Evolutionary conservation across 2,329 filamentous ascomycete genomes (phyloP), one percentile per base, ranked within the genome.

Genomic region (Aspergillus brasiliensis): DNA sequence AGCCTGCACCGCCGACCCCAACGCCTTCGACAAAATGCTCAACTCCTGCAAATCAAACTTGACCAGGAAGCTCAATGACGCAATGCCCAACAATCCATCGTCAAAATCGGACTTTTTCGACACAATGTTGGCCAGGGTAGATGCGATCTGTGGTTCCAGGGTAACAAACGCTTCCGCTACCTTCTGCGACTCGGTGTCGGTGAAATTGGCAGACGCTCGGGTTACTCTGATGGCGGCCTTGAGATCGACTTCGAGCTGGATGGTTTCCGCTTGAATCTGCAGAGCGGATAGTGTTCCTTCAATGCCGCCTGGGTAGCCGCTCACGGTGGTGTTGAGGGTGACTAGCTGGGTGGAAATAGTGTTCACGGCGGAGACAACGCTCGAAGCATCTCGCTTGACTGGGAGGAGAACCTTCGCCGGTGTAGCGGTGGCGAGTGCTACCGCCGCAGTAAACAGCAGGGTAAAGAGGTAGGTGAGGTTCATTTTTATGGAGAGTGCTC

Each of bases 291-390:
- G 5, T 3, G 63, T 65, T 23, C 62, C 63, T 4, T 53, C 53
- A 25, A 65, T 5, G 2, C 63, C 62, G 48, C 66, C 65, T 2
- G 28, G 13, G 58, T 67, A 68, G 52, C 27, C 19, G 27, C 56
- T 65, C 4, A 68, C 62, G 11, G 60, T 67, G 23, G 27, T 25
- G 46, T 65, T 65, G 13, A 68, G 63, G 40, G 59, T 57, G n/a
- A 44, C 37, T 37, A 67, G 58, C 21, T 62, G 51, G 23, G 51
- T 37, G 19, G 63, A 44, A 42, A 68, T 56, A 11, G 17, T 49
- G 25, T 48, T 51, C 8, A 68, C 59, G 7, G 65, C 65, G 8
- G 38, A 25, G 27, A 65, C 56, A 11, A 68, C 65, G 37, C 58
- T 46, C 34, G 62, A 17, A 25, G 53, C 63, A 34, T 66, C 63